Conservation (phyloP, 768 basidiomycete species). For the Russula vinacea region DNA sequence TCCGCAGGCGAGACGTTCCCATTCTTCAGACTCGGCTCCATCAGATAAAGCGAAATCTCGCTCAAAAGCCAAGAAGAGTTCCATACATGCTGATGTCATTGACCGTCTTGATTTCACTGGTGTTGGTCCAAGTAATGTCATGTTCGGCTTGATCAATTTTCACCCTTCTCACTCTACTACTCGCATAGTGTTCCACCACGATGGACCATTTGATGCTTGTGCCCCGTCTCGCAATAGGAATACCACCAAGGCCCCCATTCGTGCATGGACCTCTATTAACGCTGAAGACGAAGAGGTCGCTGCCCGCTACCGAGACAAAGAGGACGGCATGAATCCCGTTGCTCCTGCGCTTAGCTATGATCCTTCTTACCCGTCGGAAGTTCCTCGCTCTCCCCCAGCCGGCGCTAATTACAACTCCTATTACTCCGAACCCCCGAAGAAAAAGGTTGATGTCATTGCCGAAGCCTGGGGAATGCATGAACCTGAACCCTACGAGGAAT, state of each 20-base stretch:
- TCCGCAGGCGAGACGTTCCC: conserved; percentile 42
- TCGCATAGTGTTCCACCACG: conserved; percentile 80
- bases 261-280: conserved; percentile 56
- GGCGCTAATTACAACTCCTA: conserved; percentile 23
- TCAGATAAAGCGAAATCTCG: conserved; percentile 50
- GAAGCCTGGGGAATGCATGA: conserved; percentile 94
- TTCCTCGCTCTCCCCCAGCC: conserved; percentile 14
- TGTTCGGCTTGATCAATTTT: conserved; percentile 18
- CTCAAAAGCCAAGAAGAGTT: conserved; percentile 64
- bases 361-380: conserved; percentile 50
- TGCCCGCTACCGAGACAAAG: conserved; percentile 34
- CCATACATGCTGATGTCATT: conserved; percentile 83
- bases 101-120: conserved; percentile 85
- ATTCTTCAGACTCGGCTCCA: conserved; percentile 49
- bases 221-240: conserved; percentile 86
- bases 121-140: conserved; percentile 70
- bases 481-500: conserved; percentile 88
- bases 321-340: conserved; percentile 19
- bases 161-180: conserved; percentile 26
- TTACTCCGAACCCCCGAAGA: conserved; percentile 62
- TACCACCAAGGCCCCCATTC: conserved; percentile 75
- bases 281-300: conserved; percentile 44
- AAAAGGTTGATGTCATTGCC: conserved; percentile 83
- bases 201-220: conserved; percentile 89
- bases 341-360: conserved; percentile 34